Base-by-base conservation (phyloP, 371 early-diverging fungal species). In the Syncephalastrum monosporum region DNA sequence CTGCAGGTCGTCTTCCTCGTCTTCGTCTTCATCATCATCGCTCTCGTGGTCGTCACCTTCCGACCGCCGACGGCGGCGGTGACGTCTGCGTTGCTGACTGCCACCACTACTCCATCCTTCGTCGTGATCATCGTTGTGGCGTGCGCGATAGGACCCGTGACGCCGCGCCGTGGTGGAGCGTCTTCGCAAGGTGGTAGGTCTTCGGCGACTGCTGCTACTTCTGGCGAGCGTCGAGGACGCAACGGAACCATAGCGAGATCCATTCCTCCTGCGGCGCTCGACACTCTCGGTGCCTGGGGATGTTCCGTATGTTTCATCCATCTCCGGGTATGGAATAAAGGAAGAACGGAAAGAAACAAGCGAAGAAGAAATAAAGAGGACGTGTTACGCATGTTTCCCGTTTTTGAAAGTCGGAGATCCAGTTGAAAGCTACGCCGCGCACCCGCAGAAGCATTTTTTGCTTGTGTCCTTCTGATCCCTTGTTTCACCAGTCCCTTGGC, bases 321-420 rank as follows among this genome's bases (percentile, higher is more conserved):
- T 33, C 38, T 10, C 8, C 38, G 38, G 3, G 38, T 33, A 57
- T 41, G 38, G 50, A 5, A 1, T n/a, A 25, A 19, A 49, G 49
- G 24, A 54, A 45, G 46, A 60, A 48, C 38, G 24, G 25, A 48
- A 49, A 48, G 54, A 42, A 48, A 48, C 21, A 48, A 54, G 17
- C 2, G n/a, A 12, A 48, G 23, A 17, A 27, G 27, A 27, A 38
- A 48, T 48, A 21, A 56, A 15, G 50, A 50, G 23, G 29, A 23
- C 10, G 50, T 33, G 38, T 33, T 33, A 10, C 38, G 38, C 38
- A 33, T 33, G 38, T 33, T 33, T 33, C 38, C 38, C 38, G 7
- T 33, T 33, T 33, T 33, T 10, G 38, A 0, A 33, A 33, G 10
- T 3, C 38, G 38, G 38, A 33, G 38, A 27, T 33, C 10, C 12